Evolutionary conservation across 2,329 filamentous ascomycete genomes (phyloP).

Genomic region (Teratosphaeria pseudoeucalypti): DNA sequence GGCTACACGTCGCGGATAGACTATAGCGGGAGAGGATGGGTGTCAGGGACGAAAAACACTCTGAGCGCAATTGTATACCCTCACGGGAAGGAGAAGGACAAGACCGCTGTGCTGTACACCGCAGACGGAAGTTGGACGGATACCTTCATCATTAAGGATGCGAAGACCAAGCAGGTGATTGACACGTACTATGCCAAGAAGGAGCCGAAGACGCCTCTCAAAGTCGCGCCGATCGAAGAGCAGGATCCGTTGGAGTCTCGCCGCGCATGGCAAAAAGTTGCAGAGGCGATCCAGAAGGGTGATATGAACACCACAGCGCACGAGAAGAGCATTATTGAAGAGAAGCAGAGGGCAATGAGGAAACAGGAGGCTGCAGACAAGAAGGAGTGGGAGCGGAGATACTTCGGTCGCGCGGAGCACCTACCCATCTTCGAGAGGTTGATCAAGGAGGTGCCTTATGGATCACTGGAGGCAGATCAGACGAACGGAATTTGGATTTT

Average conservation of each 20-base stretch:
- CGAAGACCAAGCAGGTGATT: constrained; percentile 35
- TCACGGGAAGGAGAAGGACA: constrained; percentile 53
- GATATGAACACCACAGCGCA: constrained; percentile 71
- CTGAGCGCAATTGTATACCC: constrained; percentile 68
- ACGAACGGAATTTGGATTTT: constrained; percentile 64
- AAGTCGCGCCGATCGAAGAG: constrained; percentile 59
- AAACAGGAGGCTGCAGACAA: constrained; percentile 65
- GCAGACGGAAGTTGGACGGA: constrained; percentile 86
- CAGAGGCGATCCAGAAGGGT: constrained; percentile 64
- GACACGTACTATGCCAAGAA: constrained; percentile 38
- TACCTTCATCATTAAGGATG: constrained; percentile 65
- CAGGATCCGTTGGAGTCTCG: constrained; percentile 84
- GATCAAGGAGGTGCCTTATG: constrained; percentile 32
- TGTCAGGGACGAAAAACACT: constrained; percentile 90
- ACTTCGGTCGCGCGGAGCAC: constrained; percentile 50
- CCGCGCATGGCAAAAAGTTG: constrained; percentile 79
- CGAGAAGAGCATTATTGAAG: constrained; percentile 86
- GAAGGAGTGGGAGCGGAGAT: constrained; percentile 69
- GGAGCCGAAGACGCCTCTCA: constrained; percentile 52
- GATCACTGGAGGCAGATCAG: constrained; percentile 48
- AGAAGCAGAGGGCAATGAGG: constrained; percentile 69
- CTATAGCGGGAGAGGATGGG: constrained; percentile 87
- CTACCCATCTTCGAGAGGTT: constrained; percentile 39
- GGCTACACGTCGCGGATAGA: constrained; percentile 85
- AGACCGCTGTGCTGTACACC: constrained; percentile 59